phyloP scores from a whole-genome alignment of 768 basidiomycete genomes.

The Termitomyces sp. region DNA sequence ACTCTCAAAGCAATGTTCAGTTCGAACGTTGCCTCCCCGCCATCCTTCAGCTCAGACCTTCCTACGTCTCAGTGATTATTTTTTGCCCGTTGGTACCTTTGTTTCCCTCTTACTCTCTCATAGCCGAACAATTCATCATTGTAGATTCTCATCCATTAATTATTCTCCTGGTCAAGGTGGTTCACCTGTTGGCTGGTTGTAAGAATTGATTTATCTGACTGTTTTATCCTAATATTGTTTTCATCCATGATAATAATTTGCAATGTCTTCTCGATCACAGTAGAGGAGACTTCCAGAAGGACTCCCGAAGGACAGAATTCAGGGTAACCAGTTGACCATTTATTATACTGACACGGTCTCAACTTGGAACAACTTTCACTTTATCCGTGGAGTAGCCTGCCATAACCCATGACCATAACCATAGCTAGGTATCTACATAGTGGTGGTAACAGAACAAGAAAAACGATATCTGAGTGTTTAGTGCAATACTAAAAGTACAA shows the following conservation, averaged over 20 bases:
- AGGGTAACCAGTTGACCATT: too few species aligned
- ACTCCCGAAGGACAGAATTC: too few species aligned
- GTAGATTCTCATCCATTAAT: not conserved
- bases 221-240: not conserved
- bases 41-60: conserved; percentile 10
- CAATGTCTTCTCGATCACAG: not conserved
- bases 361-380: too few species aligned
- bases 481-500: not conserved
- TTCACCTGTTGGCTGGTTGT: not conserved
- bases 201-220: not conserved
- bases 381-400: too few species aligned
- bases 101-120: not conserved
- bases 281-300: too few species aligned
- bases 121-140: not conserved
- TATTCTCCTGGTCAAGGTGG: not conserved
- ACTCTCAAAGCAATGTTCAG: conserved; percentile 89
- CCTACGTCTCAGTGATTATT: conserved; percentile 5
- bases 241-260: not conserved
- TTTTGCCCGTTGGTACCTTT: not conserved
- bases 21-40: conserved; percentile 7
- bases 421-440: too few species aligned
- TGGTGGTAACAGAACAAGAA: not conserved
- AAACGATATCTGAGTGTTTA: too few species aligned
- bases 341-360: too few species aligned
- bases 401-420: too few species aligned